phyloP scores from a whole-genome alignment of 495 filamentous ascomycete species.

The Penicillium waksmanii region DNA sequence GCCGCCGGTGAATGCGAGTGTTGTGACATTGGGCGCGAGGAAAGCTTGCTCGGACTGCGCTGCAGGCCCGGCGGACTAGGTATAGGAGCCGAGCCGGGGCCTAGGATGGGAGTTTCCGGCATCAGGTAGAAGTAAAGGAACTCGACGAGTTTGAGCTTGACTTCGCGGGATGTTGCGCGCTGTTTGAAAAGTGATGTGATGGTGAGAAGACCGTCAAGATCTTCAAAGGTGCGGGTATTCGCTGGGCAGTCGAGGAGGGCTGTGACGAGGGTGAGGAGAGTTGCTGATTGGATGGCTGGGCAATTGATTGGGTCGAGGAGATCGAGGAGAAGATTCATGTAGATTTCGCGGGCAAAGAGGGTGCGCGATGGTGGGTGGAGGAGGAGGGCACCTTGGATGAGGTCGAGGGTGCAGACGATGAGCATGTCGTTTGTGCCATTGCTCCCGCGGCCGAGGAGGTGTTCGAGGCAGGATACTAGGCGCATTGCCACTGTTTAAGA shows the following conservation, averaged over 20 bases:
- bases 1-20: conserved; percentile 43
- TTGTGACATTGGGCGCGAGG: conserved; percentile 39
- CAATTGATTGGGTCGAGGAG: conserved; percentile 92
- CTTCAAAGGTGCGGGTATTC: conserved; percentile 90
- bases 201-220: conserved; percentile 88
- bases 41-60: conserved; percentile 73
- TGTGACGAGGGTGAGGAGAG: conserved; percentile 86
- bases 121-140: conserved; percentile 98
- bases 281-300: conserved; percentile 86
- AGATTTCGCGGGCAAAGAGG: conserved; percentile 84
- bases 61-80: conserved; percentile 56
- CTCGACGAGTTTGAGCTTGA: conserved; percentile 91
- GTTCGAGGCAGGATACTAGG: conserved; percentile 83
- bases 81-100: conserved; percentile 8
- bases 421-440: conserved; percentile 85
- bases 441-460: conserved; percentile 77
- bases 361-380: conserved; percentile 90
- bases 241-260: conserved; percentile 79
- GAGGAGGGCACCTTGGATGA: conserved; percentile 88
- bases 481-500: conserved; percentile 70
- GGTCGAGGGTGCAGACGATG: conserved; percentile 83
- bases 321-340: conserved; percentile 97
- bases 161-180: conserved; percentile 77
- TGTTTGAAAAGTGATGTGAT: conserved; percentile 93
- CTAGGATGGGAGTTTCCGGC: conserved; percentile 73